Base-by-base conservation (phyloP, 2,329 filamentous ascomycete genomes). In the Eutypa lata region DNA sequence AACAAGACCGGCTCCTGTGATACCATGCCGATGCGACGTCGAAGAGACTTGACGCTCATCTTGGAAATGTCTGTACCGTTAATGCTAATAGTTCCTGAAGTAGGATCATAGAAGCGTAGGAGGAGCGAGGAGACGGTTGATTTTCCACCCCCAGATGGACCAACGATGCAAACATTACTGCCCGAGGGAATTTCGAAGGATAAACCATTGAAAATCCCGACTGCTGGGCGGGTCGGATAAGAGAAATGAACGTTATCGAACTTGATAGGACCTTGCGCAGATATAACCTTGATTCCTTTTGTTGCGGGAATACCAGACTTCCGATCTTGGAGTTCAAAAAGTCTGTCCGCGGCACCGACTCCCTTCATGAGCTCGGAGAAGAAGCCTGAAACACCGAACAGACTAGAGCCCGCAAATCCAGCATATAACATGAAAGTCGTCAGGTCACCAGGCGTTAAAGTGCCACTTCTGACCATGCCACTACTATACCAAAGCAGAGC, bases 341-440 rank as follows among this genome's bases (percentile, higher is more conserved):
- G 79, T 55, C 94, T 88, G 65, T 89, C 96, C n/a, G 94, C 94
- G 42, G 94, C 94, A 64, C 95, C 94, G 3, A 96, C 93, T 42
- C 95, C 95, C 72, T 99, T 99, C 94, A 99, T 99, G 56, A 99
- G 80, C 69, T 99, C 94, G 0, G 92, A 96, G 72, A 97, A 99
- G 74, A 99, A 99, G 52, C 90, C 91, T 3, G 91, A 96, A 2
- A 99, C 78, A 3, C 94, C 94, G 62, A 97, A 96, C 58, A 99
- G 82, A 71, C 90, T 96, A 47, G 90, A 94, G 3, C 84, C 84
- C 7, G 84, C 83, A 70, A 86, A 97, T 3, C 90, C 93, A 3
- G 92, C 96, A 71, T 97, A 99, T 93, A 99, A 97, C 75, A 99
- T 82, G 73, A 99, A 99, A 0, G 91, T 96, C 1, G 94, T 95